Evolutionary conservation across 1,139 yeast species (phyloP).

Genomic region (Meyerozyma elateridarum): DNA sequence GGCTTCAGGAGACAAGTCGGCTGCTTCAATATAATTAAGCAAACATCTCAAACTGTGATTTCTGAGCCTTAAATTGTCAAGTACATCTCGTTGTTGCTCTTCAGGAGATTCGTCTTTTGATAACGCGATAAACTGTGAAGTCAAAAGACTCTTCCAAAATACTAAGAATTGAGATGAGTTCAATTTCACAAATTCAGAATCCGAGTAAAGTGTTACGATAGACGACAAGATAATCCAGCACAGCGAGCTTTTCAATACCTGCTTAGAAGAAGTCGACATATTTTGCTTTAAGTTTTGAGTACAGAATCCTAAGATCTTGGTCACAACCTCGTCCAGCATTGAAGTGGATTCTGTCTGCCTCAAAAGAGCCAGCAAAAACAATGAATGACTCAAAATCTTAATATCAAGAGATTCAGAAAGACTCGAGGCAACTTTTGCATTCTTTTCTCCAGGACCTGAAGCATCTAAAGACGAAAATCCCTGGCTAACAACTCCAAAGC

Average conservation of each 20-base stretch:
- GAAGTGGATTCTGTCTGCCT: slow-evolving; percentile 34
- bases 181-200: slow-evolving; percentile 55
- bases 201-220: slow-evolving; percentile 63
- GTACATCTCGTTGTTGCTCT: slow-evolving; percentile 23
- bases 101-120: slow-evolving; percentile 18
- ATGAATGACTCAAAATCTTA: slow-evolving; percentile 30
- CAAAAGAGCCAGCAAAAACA: slow-evolving; percentile 35
- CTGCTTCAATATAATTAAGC: slow-evolving; percentile 34
- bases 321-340: slow-evolving; percentile 39
- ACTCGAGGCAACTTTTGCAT: slow-evolving; percentile 19
- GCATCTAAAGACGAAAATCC: slow-evolving; percentile 23
- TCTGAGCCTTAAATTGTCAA: slow-evolving; percentile 41
- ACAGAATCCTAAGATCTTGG: slow-evolving; percentile 43
- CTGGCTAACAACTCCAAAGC: slow-evolving; percentile 29
- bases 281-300: slow-evolving; percentile 45
- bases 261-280: slow-evolving; percentile 14
- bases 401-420: slow-evolving; percentile 20
- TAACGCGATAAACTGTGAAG: slow-evolving; percentile 31
- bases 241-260: slow-evolving; percentile 21
- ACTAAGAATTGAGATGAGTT: slow-evolving; percentile 72
- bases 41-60: slow-evolving; percentile 44
- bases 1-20: slow-evolving; percentile 28
- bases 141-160: slow-evolving; percentile 79
- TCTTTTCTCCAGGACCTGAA: slow-evolving; percentile 5
- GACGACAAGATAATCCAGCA: slow-evolving; percentile 79